phyloP scores from a whole-genome alignment of 768 basidiomycete genomes.

The Peribolospora kevripleyi region DNA sequence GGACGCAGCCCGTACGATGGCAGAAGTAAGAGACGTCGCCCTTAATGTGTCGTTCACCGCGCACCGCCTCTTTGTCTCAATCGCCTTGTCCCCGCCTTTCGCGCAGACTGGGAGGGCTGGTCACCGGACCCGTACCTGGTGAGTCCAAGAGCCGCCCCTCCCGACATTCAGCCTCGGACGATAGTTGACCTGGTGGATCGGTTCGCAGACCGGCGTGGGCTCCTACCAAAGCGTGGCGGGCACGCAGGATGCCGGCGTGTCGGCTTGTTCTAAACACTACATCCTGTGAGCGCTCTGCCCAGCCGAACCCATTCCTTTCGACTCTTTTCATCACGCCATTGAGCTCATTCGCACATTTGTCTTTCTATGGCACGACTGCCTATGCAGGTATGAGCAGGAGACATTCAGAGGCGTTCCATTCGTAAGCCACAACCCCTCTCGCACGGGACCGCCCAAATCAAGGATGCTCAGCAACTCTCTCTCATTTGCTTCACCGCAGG shows the following conservation, averaged over 20 bases:
- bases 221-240: conserved; percentile 4
- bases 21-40: neutral
- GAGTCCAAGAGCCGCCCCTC: too few relatives aligned
- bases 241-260: conserved; percentile 11
- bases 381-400: neutral
- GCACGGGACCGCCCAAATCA: too few relatives aligned
- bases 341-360: neutral
- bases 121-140: conserved; percentile 5
- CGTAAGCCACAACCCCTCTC: too few relatives aligned
- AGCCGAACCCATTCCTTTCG: neutral
- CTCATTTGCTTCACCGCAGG: too few relatives aligned
- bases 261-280: conserved; percentile 37
- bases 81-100: too few relatives aligned
- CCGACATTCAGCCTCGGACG: too few relatives aligned
- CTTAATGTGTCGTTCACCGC: neutral
- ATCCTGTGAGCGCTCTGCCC: conserved; percentile 16
- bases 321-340: neutral
- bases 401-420: too few relatives aligned
- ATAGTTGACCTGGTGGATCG: too few relatives aligned
- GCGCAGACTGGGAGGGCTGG: conserved; percentile 6
- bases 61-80: too few relatives aligned
- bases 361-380: neutral
- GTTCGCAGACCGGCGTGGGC: neutral
- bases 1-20: neutral
- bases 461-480: too few relatives aligned